These are phyloP conservation scores for Tolypocladium paradoxum DNA, from an alignment of 2,329 filamentous ascomycete species.

Conservation along the genomic window DNA sequence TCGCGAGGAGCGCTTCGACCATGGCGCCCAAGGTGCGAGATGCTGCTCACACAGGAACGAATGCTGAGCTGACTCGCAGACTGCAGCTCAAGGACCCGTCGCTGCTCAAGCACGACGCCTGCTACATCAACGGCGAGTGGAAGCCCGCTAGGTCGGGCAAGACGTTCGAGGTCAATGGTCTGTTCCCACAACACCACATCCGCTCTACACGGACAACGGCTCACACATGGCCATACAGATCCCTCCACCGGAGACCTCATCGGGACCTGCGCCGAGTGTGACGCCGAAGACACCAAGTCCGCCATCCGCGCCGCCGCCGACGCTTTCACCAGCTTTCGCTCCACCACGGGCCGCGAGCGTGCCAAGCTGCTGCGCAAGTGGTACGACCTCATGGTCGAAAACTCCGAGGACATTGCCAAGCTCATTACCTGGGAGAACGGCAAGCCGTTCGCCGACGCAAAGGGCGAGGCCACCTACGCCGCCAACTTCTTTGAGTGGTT, in stretches of 20 bases:
- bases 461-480: slow-evolving; percentile 61
- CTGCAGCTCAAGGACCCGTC: slow-evolving; percentile 63
- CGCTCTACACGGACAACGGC: neutral
- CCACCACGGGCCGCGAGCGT: slow-evolving; percentile 63
- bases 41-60: neutral
- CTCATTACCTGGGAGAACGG: slow-evolving; percentile 88
- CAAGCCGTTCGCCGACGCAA: slow-evolving; percentile 68
- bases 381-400: slow-evolving; percentile 71
- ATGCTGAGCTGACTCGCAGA: neutral
- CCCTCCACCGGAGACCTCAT: slow-evolving; percentile 75
- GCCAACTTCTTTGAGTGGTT: slow-evolving; percentile 75
- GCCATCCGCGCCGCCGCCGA: slow-evolving; percentile 76
- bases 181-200: slow-evolving; percentile 4
- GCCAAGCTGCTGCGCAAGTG: slow-evolving; percentile 65
- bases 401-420: slow-evolving; percentile 68
- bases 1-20: slow-evolving; percentile 31
- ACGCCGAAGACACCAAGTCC: slow-evolving; percentile 61
- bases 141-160: slow-evolving; percentile 73
- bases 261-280: slow-evolving; percentile 77
- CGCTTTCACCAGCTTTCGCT: slow-evolving; percentile 62
- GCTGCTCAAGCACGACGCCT: slow-evolving; percentile 71
- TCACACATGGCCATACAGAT: slow-evolving; percentile 36
- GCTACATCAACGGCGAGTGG: slow-evolving; percentile 92
- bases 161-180: slow-evolving; percentile 79
- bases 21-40: slow-evolving; percentile 32